Conservation (phyloP, 139 green algal genomes). For the Chlorella sp. region DNA sequence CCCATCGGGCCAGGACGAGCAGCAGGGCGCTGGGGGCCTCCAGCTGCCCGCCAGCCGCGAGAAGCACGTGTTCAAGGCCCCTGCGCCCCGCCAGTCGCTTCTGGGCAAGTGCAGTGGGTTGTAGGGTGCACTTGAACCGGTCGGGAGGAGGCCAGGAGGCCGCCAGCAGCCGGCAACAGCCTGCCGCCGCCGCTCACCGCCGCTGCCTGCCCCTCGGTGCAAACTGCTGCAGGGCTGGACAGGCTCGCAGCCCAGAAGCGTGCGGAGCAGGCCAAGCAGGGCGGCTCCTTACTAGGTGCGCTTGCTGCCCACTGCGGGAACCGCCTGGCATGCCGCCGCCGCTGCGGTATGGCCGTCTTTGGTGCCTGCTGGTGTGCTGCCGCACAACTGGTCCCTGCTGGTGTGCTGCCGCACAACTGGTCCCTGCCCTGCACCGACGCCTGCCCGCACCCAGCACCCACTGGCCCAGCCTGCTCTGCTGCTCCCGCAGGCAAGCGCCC, state of each 20-base stretch:
- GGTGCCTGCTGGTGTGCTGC: background rate
- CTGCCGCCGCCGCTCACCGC: slow-evolving; percentile 5
- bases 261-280: slow-evolving; percentile 59
- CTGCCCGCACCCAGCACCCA: background rate
- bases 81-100: slow-evolving; percentile 71
- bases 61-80: slow-evolving; percentile 76
- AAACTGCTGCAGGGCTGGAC: slow-evolving; percentile 67
- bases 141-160: background rate
- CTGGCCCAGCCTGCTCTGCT: background rate
- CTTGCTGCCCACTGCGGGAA: background rate
- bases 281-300: slow-evolving; percentile 52
- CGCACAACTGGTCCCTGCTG: background rate
- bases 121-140: too few species aligned
- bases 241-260: slow-evolving; percentile 72
- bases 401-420: too few species aligned
- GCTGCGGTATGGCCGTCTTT: background rate
- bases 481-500: slow-evolving; percentile 38
- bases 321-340: background rate
- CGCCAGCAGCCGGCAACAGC: background rate
- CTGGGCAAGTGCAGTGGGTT: slow-evolving; percentile 53
- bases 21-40: slow-evolving; percentile 54
- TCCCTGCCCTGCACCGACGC: background rate
- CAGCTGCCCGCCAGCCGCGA: slow-evolving; percentile 51
- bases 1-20: background rate
- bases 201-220: background rate